Percentiles rank a stretch among this genome's conserved stretches.
Evolutionary conservation across 768 basidiomycete species (phyloP).

Genomic region (Sporobolomyces phaffii): DNA sequence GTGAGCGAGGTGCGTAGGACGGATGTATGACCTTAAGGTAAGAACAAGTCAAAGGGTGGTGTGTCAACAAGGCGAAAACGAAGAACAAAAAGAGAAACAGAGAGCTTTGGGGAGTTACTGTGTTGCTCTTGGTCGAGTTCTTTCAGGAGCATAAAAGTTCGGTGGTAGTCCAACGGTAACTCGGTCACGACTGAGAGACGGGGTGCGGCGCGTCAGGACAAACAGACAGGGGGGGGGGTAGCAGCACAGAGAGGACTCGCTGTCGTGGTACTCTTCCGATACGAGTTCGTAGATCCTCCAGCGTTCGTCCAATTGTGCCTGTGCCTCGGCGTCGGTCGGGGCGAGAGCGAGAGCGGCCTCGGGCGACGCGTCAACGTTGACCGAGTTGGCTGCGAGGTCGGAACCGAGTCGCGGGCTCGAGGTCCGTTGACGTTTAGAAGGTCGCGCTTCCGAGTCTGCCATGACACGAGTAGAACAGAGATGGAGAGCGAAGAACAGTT

Average conservation of each 20-base stretch:
- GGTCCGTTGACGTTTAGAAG: neutral
- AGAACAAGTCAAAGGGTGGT: neutral
- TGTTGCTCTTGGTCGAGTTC: slow-evolving; percentile 66
- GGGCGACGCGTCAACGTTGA: neutral
- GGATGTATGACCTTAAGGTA: neutral
- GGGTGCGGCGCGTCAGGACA: neutral
- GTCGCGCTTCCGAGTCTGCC: too few species aligned
- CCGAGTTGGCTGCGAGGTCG: neutral
- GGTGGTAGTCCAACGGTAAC: slow-evolving; percentile 65
- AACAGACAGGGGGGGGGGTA: too few species aligned
- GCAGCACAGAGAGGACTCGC: slow-evolving; percentile 52
- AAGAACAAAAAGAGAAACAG: neutral
- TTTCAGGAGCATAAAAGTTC: slow-evolving; percentile 62
- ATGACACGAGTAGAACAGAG: too few species aligned
- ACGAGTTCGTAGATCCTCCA: slow-evolving; percentile 60
- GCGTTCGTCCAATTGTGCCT: slow-evolving; percentile 55
- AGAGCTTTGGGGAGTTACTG: slow-evolving; percentile 51
- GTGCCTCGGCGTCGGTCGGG: neutral
- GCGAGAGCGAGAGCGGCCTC: neutral
- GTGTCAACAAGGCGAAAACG: neutral
- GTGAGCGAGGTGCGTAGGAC: too few species aligned
- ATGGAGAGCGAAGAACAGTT: too few species aligned
- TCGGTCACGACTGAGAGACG: slow-evolving; percentile 62
- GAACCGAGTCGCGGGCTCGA: too few species aligned
- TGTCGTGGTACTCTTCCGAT: slow-evolving; percentile 60